Base-by-base conservation (phyloP, 495 filamentous ascomycete species). In the Bacidia gigantensis region DNA sequence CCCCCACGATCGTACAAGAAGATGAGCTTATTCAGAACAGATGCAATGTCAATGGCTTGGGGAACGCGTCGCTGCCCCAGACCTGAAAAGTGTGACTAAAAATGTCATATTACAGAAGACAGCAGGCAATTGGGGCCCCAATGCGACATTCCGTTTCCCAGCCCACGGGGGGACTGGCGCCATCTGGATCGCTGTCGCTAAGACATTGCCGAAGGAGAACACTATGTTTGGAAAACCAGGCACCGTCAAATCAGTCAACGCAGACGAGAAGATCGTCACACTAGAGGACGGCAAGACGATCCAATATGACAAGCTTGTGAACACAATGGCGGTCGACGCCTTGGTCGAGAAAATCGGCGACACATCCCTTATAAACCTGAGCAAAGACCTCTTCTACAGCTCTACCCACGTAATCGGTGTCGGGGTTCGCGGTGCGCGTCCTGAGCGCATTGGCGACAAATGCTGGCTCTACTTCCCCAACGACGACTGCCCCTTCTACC, bases 401-500 rank as follows among this genome's bases (percentile, higher is more conserved):
- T 85, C 86, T 53, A 99, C 92, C 52, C 92, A 99, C 72, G 89
- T 99, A 60, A 84, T 99, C 58, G 92, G 92, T 66, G 84, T 99
- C 55, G 92, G 92, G 69, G 73, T 99, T 64, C 87, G 92, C 64
- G 92, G 92, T 58, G 73, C 74, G 56, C 87, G 92, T 52, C 92
- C 92, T n/a, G 85, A 94, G 67, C 81, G 87, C 56, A 99, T 99
- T 58, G 92, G 92, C 46, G 92, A 99, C 74, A 99, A 99, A 76
- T 99, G 92, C 82, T 99, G 92, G 87, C 80, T 99, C 51, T 99
- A 99, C 80, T 99, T 97, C 82, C 92, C 92, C 57, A 93, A 99
- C 67, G 82, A 95, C 69, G 81, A 99, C 79, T 95, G 89, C 77
- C 89, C 88, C 65, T 99, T 99, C 81, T 99, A 99, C 77, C 88